Conservation (phyloP, 1,284 basidiomycete species). For the Marasmius fiardii region DNA sequence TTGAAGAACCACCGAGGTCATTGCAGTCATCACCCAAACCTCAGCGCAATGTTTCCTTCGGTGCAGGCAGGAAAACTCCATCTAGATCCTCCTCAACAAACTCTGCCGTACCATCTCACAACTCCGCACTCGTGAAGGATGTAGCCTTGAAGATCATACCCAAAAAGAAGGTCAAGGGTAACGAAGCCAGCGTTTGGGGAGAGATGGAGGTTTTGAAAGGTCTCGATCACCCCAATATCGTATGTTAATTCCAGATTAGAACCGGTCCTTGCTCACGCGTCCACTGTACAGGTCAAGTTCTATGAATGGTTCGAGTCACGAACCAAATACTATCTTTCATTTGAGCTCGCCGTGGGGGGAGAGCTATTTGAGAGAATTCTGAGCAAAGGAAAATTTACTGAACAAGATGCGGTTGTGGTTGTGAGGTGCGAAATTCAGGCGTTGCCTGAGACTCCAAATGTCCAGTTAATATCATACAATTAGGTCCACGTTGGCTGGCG, state of each 20-base stretch:
- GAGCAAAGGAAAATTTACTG: slow-evolving; percentile 84
- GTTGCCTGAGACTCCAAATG: background rate
- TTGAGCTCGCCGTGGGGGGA: slow-evolving; percentile 88
- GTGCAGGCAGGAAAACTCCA: slow-evolving; percentile 15
- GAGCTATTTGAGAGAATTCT: slow-evolving; percentile 87
- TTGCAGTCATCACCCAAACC: background rate
- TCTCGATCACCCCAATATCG: slow-evolving; percentile 87
- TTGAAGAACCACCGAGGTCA: slow-evolving; percentile 12
- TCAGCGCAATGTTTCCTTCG: slow-evolving; percentile 14
- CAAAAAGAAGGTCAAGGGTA: slow-evolving; percentile 90
- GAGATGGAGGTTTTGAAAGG: slow-evolving; percentile 91
- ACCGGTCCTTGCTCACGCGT: background rate
- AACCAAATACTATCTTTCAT: slow-evolving; percentile 87
- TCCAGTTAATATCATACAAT: background rate
- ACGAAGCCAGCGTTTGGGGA: slow-evolving; percentile 79
- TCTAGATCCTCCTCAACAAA: slow-evolving; percentile 12
- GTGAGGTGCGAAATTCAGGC: slow-evolving; percentile 40
- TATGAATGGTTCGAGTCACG: slow-evolving; percentile 93
- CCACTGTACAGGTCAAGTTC: slow-evolving; percentile 72
- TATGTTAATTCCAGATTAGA: slow-evolving; percentile 33
- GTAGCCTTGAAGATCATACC: slow-evolving; percentile 88
- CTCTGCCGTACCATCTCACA: slow-evolving; percentile 22
- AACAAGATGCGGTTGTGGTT: slow-evolving; percentile 78
- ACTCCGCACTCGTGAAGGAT: slow-evolving; percentile 45
- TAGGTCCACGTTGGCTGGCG: slow-evolving; percentile 76